phyloP scores from a whole-genome alignment of 2,329 filamentous ascomycete species.

The Fusarium nematophilum region DNA sequence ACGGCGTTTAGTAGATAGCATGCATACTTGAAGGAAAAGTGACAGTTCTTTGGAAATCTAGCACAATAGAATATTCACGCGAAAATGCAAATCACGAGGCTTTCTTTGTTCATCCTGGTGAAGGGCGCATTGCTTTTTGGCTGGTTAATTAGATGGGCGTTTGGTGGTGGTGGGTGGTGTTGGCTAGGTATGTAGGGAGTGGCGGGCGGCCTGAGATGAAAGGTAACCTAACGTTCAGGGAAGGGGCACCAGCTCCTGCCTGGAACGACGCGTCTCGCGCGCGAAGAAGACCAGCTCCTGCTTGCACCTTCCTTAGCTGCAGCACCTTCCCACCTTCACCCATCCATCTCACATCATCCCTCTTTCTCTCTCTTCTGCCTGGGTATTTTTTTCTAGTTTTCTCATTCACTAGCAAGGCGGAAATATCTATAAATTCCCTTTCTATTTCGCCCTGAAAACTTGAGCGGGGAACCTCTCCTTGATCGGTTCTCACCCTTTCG shows the following conservation, averaged over 20 bases:
- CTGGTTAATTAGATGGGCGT: no score
- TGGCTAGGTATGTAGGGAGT: no score
- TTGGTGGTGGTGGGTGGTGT: no score
- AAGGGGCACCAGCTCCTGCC: slow-evolving; percentile 25
- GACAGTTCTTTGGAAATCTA: no score
- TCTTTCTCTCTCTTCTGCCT: slow-evolving; percentile 26
- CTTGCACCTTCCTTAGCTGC: slow-evolving; percentile 19
- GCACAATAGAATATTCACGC: no score
- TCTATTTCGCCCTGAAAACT: neutral
- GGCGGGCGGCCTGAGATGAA: no score
- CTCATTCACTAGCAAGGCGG: slow-evolving; percentile 9
- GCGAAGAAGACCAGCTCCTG: slow-evolving; percentile 27
- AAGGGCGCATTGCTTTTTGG: no score
- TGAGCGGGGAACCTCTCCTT: neutral
- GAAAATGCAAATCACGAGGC: no score
- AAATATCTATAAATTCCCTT: slow-evolving; percentile 5
- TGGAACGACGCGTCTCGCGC: slow-evolving; percentile 40
- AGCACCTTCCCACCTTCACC: slow-evolving; percentile 20
- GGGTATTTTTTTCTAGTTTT: slow-evolving; percentile 11
- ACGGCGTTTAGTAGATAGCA: neutral
- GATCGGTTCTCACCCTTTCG: neutral
- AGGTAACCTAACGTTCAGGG: no score
- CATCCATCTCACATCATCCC: slow-evolving; percentile 32
- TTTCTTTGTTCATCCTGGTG: no score
- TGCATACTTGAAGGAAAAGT: no score